A percentile compares a stretch with the other conserved stretches of the same genome.
phyloP scores from a whole-genome alignment of 2,329 filamentous ascomycete genomes.

The Aspergillus cejpii region DNA sequence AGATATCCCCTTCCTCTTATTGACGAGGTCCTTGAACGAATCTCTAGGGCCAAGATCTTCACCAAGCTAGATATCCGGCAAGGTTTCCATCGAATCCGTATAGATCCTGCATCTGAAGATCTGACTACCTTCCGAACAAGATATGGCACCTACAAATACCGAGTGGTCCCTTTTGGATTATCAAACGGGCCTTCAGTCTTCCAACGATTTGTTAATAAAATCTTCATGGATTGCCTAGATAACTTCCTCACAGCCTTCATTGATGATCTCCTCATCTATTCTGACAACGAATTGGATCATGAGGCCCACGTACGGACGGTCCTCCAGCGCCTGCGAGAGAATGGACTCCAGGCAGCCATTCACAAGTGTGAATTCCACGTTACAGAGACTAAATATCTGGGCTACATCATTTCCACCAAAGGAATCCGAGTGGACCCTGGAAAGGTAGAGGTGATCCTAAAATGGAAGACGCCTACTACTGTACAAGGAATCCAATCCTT shows the following conservation, averaged over 20 bases:
- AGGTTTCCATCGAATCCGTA: too few relatives aligned
- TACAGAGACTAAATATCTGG: slow-evolving; percentile 26
- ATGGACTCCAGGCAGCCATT: slow-evolving; percentile 15
- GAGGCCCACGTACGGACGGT: slow-evolving; percentile 3
- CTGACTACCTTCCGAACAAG: background rate
- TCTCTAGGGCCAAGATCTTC: slow-evolving; percentile 12
- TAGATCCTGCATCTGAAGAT: background rate
- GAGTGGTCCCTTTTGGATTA: background rate
- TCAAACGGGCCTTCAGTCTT: slow-evolving; percentile 6
- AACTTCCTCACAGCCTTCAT: background rate
- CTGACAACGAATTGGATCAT: slow-evolving; percentile 3
- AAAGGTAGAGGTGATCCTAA: slow-evolving; percentile 20
- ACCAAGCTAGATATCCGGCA: slow-evolving; percentile 18
- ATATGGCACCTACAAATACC: slow-evolving; percentile 1
- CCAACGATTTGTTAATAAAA: slow-evolving; percentile 3
- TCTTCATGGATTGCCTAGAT: too few relatives aligned
- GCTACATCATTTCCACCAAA: slow-evolving; percentile 23
- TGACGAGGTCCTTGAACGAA: slow-evolving; percentile 15
- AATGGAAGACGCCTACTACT: slow-evolving; percentile 5
- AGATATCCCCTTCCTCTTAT: slow-evolving; percentile 21
- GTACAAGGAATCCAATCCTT: slow-evolving; percentile 19
- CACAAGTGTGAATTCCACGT: slow-evolving; percentile 29
- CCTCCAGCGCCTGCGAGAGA: slow-evolving; percentile 9
- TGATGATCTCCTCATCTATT: slow-evolving; percentile 7
- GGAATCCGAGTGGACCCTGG: slow-evolving; percentile 22